Conservation (phyloP, 2,329 filamentous ascomycete genomes). For the Aspergillus quadricinctus region DNA sequence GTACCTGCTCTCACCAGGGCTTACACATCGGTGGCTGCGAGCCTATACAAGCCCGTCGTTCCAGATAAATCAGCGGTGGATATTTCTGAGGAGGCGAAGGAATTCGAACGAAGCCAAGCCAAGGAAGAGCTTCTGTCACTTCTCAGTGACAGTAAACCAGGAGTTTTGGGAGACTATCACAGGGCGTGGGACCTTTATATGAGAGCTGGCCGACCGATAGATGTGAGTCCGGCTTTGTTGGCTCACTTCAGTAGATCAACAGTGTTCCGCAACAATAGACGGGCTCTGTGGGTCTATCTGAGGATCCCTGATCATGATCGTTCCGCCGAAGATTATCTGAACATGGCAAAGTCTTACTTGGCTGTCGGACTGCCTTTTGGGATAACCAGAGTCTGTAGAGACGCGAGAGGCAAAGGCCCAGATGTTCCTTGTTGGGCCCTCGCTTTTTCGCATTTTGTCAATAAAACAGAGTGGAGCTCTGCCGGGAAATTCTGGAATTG, state of each 20-base stretch:
- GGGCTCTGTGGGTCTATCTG: conserved; percentile 44
- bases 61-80: conserved; percentile 6
- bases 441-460: conserved; percentile 28
- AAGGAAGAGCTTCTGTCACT: conserved; percentile 15
- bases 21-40: conserved; percentile 23
- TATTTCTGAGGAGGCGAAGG: background rate
- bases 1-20: conserved; percentile 19
- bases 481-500: conserved; percentile 28
- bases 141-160: conserved; percentile 8
- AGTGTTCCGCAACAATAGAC: conserved; percentile 36
- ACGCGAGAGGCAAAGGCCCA: conserved; percentile 28
- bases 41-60: conserved; percentile 4
- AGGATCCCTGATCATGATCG: conserved; percentile 36
- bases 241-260: conserved; percentile 38
- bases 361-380: conserved; percentile 33
- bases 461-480: conserved; percentile 29
- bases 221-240: conserved; percentile 28
- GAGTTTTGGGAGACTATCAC: conserved; percentile 23
- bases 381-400: conserved; percentile 39
- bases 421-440: conserved; percentile 27
- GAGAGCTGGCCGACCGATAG: conserved; percentile 23
- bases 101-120: conserved; percentile 12
- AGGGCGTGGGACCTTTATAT: conserved; percentile 42
- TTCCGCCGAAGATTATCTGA: conserved; percentile 41
- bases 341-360: conserved; percentile 43